These are phyloP conservation scores for Candolleomyces eurysporus DNA, from an alignment of 768 basidiomycete genomes.

Conservation along the genomic window DNA sequence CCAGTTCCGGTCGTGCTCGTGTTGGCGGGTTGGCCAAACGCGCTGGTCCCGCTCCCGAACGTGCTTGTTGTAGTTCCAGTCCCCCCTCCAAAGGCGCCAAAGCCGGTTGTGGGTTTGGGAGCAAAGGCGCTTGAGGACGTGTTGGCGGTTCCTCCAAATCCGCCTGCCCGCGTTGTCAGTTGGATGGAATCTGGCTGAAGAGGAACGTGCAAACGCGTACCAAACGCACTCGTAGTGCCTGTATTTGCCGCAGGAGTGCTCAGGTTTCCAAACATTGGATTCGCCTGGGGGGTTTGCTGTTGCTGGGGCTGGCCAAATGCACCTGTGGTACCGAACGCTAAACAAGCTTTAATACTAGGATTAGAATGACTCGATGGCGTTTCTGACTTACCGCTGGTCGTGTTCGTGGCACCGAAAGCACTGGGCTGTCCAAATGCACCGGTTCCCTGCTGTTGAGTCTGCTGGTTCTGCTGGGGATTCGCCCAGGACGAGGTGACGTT, in stretches of 20 bases:
- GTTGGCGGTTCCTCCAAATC: constrained; percentile 25
- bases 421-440: constrained; percentile 70
- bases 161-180: constrained; percentile 25
- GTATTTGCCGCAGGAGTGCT: constrained; percentile 27
- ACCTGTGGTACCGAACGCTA: constrained; percentile 54
- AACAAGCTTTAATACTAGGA: constrained; percentile 22
- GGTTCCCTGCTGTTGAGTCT: constrained; percentile 53
- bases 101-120: constrained; percentile 69
- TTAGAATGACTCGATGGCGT: constrained; percentile 18
- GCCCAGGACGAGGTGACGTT: constrained; percentile 56
- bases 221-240: constrained; percentile 14
- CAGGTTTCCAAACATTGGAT: constrained; percentile 80
- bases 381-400: constrained; percentile 37
- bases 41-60: constrained; percentile 38
- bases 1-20: constrained; percentile 5
- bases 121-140: constrained; percentile 54
- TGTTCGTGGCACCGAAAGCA: constrained; percentile 54
- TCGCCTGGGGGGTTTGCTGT: constrained; percentile 61
- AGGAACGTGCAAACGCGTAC: constrained; percentile 5
- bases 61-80: constrained; percentile 32
- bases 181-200: background rate
- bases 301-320: constrained; percentile 61
- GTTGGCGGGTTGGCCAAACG: constrained; percentile 52
- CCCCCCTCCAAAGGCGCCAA: constrained; percentile 74
- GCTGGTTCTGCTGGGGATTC: constrained; percentile 64